Base-by-base conservation (phyloP, 768 basidiomycete species). In the Dentipellis sp. region DNA sequence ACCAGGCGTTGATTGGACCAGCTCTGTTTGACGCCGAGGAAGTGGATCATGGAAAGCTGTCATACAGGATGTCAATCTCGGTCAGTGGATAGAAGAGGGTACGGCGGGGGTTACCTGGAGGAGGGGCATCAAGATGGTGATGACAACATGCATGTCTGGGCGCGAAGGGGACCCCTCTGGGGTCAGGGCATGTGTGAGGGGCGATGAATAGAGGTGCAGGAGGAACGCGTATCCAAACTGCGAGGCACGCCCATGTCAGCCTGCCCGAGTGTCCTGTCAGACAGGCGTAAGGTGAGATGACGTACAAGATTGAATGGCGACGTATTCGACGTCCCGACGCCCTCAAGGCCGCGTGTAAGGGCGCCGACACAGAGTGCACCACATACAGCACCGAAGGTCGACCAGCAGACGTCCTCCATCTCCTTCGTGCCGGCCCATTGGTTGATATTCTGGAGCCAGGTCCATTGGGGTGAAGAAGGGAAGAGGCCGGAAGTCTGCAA, bases 191-290 rank as follows among this genome's bases (percentile, higher is more conserved):
- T 86, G 84, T 5, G 83, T 78, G 40, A 82, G 63, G 0, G 85
- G 83, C 1, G 83, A 81, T 0, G 85, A 80, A 69, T 88, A 89
- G 8, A 88, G 77, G 59, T 90, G 83, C 17, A 91, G 69, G 35
- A 88, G 74, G 67, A 89, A 88, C 1, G 86, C 82, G 61, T 89
- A 91, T 19, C 84, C 86, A 59, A 89, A 80, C 87, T 88, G 60
- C 10, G 42, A 2, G 50, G 29, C 29, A 29, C 29, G 6, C 29
- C 29, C 38, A 50, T 50, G 40, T 46, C 54, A 7, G 61, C 55
- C 29, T 11, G 12, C n/a, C 1, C 22, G 23, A 50, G 29, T 56
- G 54, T 16, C 12, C 14, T 58, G 46, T 36, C n/a, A 5, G 52
- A 40, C 55, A 34, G 61, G 57, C 10, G 17, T 12, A 40, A 52